phyloP scores from a whole-genome alignment of 139 green algal species.

The Chlorokybus atmophyticus region DNA sequence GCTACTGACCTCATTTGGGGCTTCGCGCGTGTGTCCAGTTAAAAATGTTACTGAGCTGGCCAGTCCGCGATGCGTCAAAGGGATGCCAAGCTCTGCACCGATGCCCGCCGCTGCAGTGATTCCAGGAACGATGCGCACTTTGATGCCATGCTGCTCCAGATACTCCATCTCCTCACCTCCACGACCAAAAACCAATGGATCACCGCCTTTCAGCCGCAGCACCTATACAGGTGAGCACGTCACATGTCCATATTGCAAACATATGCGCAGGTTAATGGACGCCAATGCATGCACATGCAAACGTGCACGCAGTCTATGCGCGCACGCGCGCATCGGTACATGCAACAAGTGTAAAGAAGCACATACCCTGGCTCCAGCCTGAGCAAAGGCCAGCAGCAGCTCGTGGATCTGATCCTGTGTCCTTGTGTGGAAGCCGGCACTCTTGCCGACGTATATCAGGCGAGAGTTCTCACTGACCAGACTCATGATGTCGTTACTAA shows the following conservation, averaged over 20 bases:
- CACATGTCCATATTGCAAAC: too few relatives aligned
- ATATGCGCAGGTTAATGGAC: too few relatives aligned
- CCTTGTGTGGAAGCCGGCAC: slow-evolving; percentile 79
- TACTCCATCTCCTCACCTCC: slow-evolving; percentile 86
- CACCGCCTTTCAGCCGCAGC: slow-evolving; percentile 56
- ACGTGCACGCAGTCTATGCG: too few relatives aligned
- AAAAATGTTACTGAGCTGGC: slow-evolving; percentile 61
- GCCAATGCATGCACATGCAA: too few relatives aligned
- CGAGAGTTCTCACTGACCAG: slow-evolving; percentile 51
- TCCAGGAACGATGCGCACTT: slow-evolving; percentile 66
- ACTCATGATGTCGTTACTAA: slow-evolving; percentile 73
- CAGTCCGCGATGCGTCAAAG: slow-evolving; percentile 86
- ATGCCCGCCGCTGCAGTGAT: slow-evolving; percentile 61
- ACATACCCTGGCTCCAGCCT: slow-evolving; percentile 56
- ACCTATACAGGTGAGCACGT: too few relatives aligned
- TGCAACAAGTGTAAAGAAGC: too few relatives aligned
- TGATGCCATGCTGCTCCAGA: slow-evolving; percentile 56
- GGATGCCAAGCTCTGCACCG: slow-evolving; percentile 70
- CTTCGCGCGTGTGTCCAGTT: slow-evolving; percentile 78
- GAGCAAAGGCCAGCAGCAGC: slow-evolving; percentile 76
- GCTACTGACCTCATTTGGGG: slow-evolving; percentile 47
- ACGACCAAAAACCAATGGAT: slow-evolving; percentile 72
- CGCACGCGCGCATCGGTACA: too few relatives aligned
- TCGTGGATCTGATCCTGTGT: slow-evolving; percentile 80
- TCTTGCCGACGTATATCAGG: slow-evolving; percentile 97